Evolutionary conservation across 163 green algal species (phyloP).

Genomic region (Volvox carteri): DNA sequence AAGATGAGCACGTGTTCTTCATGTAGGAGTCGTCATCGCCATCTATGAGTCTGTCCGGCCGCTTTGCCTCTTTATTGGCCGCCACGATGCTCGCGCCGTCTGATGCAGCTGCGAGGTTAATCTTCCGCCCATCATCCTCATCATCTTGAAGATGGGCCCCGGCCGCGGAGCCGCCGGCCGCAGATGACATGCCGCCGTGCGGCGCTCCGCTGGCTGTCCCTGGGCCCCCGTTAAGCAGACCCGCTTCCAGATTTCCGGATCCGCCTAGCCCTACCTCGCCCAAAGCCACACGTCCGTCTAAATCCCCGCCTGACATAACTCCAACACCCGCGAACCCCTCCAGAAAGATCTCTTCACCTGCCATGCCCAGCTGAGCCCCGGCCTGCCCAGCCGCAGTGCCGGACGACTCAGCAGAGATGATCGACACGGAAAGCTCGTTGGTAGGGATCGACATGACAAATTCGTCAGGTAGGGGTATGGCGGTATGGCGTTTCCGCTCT

Average conservation of each 20-base stretch:
- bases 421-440: neutral
- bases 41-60: constrained; percentile 81
- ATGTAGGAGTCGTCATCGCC: constrained; percentile 87
- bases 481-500: constrained; percentile 23
- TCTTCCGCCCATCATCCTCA: constrained; percentile 59
- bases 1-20: constrained; percentile 82
- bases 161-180: neutral
- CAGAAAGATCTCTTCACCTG: neutral
- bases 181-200: neutral
- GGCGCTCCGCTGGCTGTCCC: neutral
- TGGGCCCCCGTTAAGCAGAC: neutral
- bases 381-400: neutral
- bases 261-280: constrained; percentile 6
- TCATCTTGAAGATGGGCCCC: neutral
- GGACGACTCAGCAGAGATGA: neutral
- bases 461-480: constrained; percentile 49
- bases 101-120: constrained; percentile 60
- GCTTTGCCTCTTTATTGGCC: constrained; percentile 84
- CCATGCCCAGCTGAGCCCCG: neutral
- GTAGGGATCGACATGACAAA: constrained; percentile 48
- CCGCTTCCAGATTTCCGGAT: neutral
- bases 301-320: neutral
- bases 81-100: constrained; percentile 80
- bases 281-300: neutral
- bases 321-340: neutral